Conservation (phyloP, 2,329 filamentous ascomycete species). For the Talaromyces amestolkiae region DNA sequence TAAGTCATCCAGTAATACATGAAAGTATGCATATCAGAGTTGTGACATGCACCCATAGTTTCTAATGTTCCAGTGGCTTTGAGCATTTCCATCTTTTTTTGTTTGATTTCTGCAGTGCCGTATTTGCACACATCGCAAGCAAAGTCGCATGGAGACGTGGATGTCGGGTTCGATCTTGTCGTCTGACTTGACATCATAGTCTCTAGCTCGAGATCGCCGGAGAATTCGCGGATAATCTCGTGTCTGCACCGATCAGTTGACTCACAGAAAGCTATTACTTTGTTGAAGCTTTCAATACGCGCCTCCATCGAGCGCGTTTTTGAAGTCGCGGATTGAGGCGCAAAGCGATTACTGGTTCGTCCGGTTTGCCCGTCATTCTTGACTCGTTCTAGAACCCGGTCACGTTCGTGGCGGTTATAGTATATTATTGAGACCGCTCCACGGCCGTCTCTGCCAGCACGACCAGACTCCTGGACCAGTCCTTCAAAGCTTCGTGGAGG, state of each 20-base stretch:
- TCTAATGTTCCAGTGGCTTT: neutral
- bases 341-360: slow-evolving; percentile 49
- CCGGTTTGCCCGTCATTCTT: slow-evolving; percentile 34
- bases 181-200: slow-evolving; percentile 28
- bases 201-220: slow-evolving; percentile 59
- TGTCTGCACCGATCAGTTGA: slow-evolving; percentile 71
- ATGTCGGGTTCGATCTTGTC: slow-evolving; percentile 19
- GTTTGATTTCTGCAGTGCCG: slow-evolving; percentile 53
- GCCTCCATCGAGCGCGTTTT: slow-evolving; percentile 39
- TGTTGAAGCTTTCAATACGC: slow-evolving; percentile 62
- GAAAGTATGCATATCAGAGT: neutral
- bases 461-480: slow-evolving; percentile 92
- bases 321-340: slow-evolving; percentile 38
- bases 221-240: slow-evolving; percentile 70
- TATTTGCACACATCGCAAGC: slow-evolving; percentile 81
- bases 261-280: slow-evolving; percentile 79
- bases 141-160: slow-evolving; percentile 59
- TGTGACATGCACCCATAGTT: neutral
- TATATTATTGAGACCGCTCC: slow-evolving; percentile 85
- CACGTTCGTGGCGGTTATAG: slow-evolving; percentile 82
- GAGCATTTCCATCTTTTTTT: slow-evolving; percentile 46
- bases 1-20: slow-evolving; percentile 6
- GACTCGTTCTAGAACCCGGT: slow-evolving; percentile 63
- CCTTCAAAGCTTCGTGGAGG: slow-evolving; percentile 92
- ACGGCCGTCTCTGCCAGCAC: slow-evolving; percentile 85